Conservation (phyloP, 306 rosid genomes). For the Ziziphus jujuba region DNA sequence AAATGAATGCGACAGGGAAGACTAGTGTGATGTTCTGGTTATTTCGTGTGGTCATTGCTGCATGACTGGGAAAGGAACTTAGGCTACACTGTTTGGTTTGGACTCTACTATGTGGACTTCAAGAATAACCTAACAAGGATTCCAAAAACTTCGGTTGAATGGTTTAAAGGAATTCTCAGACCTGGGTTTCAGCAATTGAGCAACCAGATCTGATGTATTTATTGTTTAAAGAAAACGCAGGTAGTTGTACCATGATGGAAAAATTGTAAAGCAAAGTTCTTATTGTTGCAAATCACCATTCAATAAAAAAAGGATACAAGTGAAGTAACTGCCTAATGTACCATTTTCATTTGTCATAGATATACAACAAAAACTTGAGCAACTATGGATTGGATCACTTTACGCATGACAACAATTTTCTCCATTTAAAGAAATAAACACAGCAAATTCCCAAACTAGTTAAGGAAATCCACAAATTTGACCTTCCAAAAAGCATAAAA, state of each 20-base stretch:
- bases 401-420: too few relatives aligned
- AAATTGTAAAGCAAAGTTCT: conserved; percentile 6
- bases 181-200: conserved; percentile 2
- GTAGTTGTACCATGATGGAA: conserved; percentile 24
- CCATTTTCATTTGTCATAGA: neutral
- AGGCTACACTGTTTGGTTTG: conserved; percentile 87
- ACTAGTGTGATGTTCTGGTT: conserved; percentile 73
- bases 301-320: neutral
- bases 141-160: conserved; percentile 74
- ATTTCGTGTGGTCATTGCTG: conserved; percentile 91
- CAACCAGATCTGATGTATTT: conserved; percentile 29
- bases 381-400: too few relatives aligned
- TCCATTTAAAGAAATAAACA: too few relatives aligned
- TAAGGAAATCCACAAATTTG: too few relatives aligned
- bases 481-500: too few relatives aligned
- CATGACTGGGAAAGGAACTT: conserved; percentile 97
- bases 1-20: conserved; percentile 51
- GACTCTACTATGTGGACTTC: conserved; percentile 85
- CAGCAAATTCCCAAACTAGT: too few relatives aligned
- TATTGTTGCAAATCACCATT: neutral
- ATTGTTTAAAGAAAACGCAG: neutral
- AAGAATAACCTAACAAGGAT: conserved; percentile 81
- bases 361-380: neutral
- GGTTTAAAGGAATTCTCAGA: conserved; percentile 74
- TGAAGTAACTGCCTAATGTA: neutral